Evolutionary conservation across 2,329 filamentous ascomycete species (phyloP), one percentile per base, ranked within the genome.

Genomic region (Neurospora crassa): DNA sequence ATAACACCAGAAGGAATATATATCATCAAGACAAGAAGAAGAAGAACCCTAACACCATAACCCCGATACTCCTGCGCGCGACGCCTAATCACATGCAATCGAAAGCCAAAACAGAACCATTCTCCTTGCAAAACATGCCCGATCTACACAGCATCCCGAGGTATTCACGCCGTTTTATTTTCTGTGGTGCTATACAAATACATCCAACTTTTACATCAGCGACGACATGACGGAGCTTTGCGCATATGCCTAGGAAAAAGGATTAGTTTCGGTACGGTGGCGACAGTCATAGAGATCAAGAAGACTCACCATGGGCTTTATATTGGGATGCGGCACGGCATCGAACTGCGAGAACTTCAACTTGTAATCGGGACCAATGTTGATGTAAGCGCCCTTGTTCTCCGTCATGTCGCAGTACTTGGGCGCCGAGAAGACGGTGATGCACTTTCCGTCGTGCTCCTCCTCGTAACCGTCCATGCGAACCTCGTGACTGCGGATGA

Each of bases 401-500:
- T 97, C 95, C 0, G 96, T 98, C 77, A 93, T 93, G 80, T 99
- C 96, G 82, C 96, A 99, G 81, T 99, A 99, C 81, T 90, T 97
- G 47, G 96, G 96, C 37, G 96, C 96, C 53, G 95, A 98, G 85
- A 99, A 99, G 76, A 99, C 96, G 67, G 96, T 99, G 77, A 99
- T 97, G 80, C 96, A 99, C 77, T 89, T 91, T 74, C 95, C 96
- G 77, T 96, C 92, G 80, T 99, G 96, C 85, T 99, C 95, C 76
- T 97, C 92, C 80, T 99, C 95, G 79, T 98, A 99, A n/a, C 96
- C 96, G 73, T 96, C 94, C 96, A 99, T 99, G 77, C 96, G 90
- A 40, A 99, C 96, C 81, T 99, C 96, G 83, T 99, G 96, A 78
- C 94, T 97, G 77, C 96, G 91, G 77, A 99, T 99, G 75, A 99